These are phyloP conservation scores for Lenzites betulinus DNA, from an alignment of 768 basidiomycete species.

Conservation along the genomic window DNA sequence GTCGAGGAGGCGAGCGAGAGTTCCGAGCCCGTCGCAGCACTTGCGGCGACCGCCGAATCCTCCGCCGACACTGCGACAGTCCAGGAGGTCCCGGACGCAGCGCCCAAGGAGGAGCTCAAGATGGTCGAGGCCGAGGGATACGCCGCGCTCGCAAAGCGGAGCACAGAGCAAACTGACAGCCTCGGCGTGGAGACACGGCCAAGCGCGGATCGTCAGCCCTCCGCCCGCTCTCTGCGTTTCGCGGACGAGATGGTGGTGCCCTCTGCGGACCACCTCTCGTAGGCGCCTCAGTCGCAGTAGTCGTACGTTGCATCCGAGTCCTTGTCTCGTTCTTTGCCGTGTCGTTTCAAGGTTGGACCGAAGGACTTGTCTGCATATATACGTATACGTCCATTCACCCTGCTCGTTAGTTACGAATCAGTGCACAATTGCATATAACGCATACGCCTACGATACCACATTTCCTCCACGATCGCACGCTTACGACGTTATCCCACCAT, in stretches of 20 bases:
- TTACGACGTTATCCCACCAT: too few species aligned
- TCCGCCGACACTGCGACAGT: not conserved
- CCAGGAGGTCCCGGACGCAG: not conserved
- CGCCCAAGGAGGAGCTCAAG: not conserved
- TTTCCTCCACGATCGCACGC: not conserved
- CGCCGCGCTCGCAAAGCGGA: not conserved
- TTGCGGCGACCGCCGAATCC: not conserved
- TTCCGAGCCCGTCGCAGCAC: not conserved
- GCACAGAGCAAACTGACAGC: constrained; percentile 6
- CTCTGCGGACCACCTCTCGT: constrained; percentile 15
- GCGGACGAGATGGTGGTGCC: constrained; percentile 38
- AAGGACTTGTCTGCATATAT: not conserved
- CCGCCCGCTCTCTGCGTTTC: constrained; percentile 25
- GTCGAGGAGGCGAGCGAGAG: not conserved
- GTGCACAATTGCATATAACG: not conserved
- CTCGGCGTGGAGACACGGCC: not conserved
- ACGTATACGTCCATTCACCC: not conserved
- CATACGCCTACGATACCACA: not conserved
- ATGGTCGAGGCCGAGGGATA: not conserved
- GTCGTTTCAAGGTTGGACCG: not conserved
- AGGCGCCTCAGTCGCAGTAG: not conserved
- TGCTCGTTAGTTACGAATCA: not conserved
- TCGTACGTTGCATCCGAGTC: not conserved
- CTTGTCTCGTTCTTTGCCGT: too few species aligned
- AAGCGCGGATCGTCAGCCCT: constrained; percentile 1